Percentiles rank a stretch among this genome's conserved stretches.
These are phyloP conservation scores for Stevia rebaudiana DNA, from an alignment of 140 eudicot genomes.

Conservation along the genomic window DNA sequence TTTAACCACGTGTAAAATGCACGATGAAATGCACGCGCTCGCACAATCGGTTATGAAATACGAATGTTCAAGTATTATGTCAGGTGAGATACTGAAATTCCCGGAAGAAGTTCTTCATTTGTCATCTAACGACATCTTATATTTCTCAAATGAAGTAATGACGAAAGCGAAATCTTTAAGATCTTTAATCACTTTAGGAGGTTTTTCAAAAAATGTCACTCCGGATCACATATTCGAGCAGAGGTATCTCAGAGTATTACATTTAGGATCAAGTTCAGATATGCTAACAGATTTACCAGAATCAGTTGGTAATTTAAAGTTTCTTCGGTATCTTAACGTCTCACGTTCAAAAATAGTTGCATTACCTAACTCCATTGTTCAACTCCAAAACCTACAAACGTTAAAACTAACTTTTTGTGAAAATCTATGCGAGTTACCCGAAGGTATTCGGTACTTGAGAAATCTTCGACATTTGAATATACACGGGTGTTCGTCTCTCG, in stretches of 20 bases:
- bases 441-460: conserved; percentile 34
- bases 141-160: conserved; percentile 32
- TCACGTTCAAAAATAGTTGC: conserved; percentile 31
- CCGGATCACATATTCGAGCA: conserved; percentile 32
- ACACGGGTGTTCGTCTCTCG: conserved; percentile 37
- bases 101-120: conserved; percentile 40
- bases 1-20: conserved; percentile 30
- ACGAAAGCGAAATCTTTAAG: conserved; percentile 33
- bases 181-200: conserved; percentile 27
- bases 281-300: conserved; percentile 35
- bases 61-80: conserved; percentile 32
- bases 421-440: conserved; percentile 26
- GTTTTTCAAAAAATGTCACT: conserved; percentile 25
- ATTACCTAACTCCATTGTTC: conserved; percentile 34
- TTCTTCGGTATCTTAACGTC: conserved; percentile 34
- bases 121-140: conserved; percentile 31
- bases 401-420: conserved; percentile 31
- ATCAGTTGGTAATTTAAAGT: conserved; percentile 30
- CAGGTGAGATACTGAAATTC: conserved; percentile 28
- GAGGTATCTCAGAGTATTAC: conserved; percentile 33
- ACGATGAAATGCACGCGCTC: conserved; percentile 38
- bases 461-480: conserved; percentile 32
- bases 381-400: conserved; percentile 35
- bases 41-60: conserved; percentile 43
- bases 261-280: conserved; percentile 32